These are phyloP conservation scores for Microbotryum violaceum DNA, from an alignment of 1,284 basidiomycete genomes.

Conservation along the genomic window DNA sequence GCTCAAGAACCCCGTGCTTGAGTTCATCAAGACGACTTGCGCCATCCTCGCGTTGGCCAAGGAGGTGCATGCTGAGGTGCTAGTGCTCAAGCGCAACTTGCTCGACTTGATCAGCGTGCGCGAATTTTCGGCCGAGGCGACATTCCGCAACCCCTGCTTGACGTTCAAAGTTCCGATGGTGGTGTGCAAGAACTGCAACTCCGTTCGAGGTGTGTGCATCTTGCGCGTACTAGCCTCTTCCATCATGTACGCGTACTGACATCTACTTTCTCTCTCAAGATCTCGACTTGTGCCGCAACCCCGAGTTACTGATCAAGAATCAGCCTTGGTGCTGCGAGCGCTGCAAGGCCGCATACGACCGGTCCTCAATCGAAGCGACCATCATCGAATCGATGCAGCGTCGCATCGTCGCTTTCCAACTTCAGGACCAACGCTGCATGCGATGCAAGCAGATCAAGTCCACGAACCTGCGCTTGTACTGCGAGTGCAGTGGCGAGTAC, in stretches of 20 bases:
- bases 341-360: slow-evolving; percentile 84
- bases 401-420: slow-evolving; percentile 66
- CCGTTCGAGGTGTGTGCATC: slow-evolving; percentile 49
- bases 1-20: slow-evolving; percentile 69
- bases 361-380: slow-evolving; percentile 72
- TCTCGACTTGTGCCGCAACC: slow-evolving; percentile 91
- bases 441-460: slow-evolving; percentile 84
- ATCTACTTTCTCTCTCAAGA: slow-evolving; percentile 5
- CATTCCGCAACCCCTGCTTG: slow-evolving; percentile 88
- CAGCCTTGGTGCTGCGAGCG: slow-evolving; percentile 42
- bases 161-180: slow-evolving; percentile 79
- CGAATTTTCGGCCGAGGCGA: slow-evolving; percentile 66
- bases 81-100: slow-evolving; percentile 78
- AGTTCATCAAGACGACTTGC: slow-evolving; percentile 82
- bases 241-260: neutral
- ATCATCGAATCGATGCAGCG: slow-evolving; percentile 68
- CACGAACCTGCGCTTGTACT: slow-evolving; percentile 76
- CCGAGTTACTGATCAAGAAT: slow-evolving; percentile 55
- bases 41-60: slow-evolving; percentile 70
- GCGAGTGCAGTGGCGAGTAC: slow-evolving; percentile 79
- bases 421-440: slow-evolving; percentile 72
- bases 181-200: slow-evolving; percentile 83
- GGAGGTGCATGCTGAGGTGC: slow-evolving; percentile 75
- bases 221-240: neutral
- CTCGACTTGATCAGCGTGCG: slow-evolving; percentile 80